Evolutionary conservation across 257 asterid species (phyloP).

Genomic region (Solanum commersonii): DNA sequence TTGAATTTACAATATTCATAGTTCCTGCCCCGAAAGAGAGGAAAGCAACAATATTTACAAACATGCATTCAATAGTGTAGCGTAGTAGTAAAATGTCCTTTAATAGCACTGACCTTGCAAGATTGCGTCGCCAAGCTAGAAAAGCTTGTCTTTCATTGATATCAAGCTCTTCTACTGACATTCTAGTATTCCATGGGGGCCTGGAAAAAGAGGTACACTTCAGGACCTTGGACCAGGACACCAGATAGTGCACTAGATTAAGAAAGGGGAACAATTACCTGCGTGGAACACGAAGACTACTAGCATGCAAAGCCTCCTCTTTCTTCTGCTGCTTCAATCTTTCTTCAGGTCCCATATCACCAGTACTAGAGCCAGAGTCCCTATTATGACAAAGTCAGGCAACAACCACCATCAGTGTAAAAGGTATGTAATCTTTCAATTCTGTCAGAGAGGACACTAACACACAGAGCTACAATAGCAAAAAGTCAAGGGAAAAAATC

Average conservation of each 20-base stretch:
- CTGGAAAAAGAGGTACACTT: slow-evolving; percentile 26
- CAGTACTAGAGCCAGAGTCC: slow-evolving; percentile 49
- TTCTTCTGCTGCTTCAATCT: slow-evolving; percentile 58
- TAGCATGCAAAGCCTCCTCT: slow-evolving; percentile 88
- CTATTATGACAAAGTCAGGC: slow-evolving; percentile 19
- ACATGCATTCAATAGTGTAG: background rate
- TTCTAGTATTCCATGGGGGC: slow-evolving; percentile 87
- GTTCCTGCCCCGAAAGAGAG: background rate
- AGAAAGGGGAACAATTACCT: slow-evolving; percentile 27
- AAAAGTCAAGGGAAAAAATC: background rate
- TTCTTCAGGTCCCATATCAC: slow-evolving; percentile 53
- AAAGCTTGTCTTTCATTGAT: slow-evolving; percentile 68
- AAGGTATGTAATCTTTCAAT: background rate
- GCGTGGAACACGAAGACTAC: slow-evolving; percentile 95
- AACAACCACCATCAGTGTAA: background rate
- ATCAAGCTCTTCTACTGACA: slow-evolving; percentile 93
- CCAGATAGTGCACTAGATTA: background rate
- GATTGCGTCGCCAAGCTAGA: slow-evolving; percentile 88
- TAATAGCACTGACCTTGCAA: slow-evolving; percentile 59
- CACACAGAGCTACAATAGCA: background rate
- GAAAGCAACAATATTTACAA: background rate
- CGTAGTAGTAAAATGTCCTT: background rate
- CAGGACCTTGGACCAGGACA: slow-evolving; percentile 3
- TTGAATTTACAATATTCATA: background rate
- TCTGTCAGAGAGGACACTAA: background rate